Base-by-base conservation (phyloP, 805 yeast species). In the Candida nonsorbophila region DNA sequence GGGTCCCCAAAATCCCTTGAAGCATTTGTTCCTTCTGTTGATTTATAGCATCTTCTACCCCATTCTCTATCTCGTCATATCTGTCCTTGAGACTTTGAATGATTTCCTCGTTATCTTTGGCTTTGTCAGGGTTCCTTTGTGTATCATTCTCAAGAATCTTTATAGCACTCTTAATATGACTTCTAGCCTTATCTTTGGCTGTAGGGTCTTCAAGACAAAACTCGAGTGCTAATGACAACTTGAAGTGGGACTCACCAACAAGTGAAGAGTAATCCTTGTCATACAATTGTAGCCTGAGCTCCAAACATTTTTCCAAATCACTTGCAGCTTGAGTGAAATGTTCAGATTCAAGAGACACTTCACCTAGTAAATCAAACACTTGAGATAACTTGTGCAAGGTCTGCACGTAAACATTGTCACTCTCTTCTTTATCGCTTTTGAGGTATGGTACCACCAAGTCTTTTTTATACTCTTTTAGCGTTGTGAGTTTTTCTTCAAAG, bases 311-410 rank as follows among this genome's bases (percentile, higher is more conserved):
- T 26, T 66, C 59, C 33, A 86, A 74, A 51, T 88, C 95, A 12
- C 60, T 59, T 0, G 80, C 72, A 0, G 96, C 84, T 52, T 85
- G 94, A 10, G 64, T 57, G 53, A 87, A 87, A 53, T 85, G 84
- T 44, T 90, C 97, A 2, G 92, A 74, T 49, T 90, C 98, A 24
- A 88, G 63, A 0, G 95, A 80, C 7, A 88, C 82, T 49, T 90
- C 97, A 18, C 97, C 97, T 11, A 87, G 63, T 7, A 88, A 55
- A 46, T 83, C 88, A 49, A 78, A 82, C 1, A 79, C 72, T 33
- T 84, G 88, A 0, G 88, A 77, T 14, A 87, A 59, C 39, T 76
- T 82, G 42, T 67, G 62, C 33, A 67, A 58, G 15, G 67, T 38
- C 16, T 46, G 49, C 9, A 65, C 51, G 18, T 47, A 52, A 12